Evolutionary conservation across 352 stramenopile genomes (phyloP).

Genomic region (Phytophthora constricta): DNA sequence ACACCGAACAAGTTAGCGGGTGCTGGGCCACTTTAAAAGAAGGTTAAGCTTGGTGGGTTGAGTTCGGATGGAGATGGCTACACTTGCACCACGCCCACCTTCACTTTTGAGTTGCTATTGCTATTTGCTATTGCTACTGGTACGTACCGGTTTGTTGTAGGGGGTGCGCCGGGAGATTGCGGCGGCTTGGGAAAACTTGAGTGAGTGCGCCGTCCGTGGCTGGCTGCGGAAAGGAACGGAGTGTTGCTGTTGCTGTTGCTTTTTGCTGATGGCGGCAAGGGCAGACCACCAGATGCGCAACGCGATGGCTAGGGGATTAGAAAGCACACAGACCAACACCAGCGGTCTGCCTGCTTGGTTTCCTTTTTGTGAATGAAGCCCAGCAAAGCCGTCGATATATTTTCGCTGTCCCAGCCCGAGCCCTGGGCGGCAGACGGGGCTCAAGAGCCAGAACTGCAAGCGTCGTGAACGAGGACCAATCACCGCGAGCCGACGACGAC

Average conservation of each 20-base stretch:
- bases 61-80: background rate
- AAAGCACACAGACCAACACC: too few relatives aligned
- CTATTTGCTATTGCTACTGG: too few relatives aligned
- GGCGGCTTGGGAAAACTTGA: background rate
- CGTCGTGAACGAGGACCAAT: slow-evolving; percentile 19
- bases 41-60: background rate
- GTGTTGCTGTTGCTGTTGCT: too few relatives aligned
- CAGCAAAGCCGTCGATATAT: slow-evolving; percentile 29
- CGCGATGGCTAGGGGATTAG: slow-evolving; percentile 33
- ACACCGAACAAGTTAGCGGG: slow-evolving; percentile 1
- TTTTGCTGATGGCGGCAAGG: too few relatives aligned
- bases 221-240: slow-evolving; percentile 20
- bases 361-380: slow-evolving; percentile 38
- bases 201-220: slow-evolving; percentile 1
- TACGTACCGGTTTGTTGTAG: slow-evolving; percentile 23
- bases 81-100: background rate
- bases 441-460: slow-evolving; percentile 37
- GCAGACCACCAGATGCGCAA: slow-evolving; percentile 17
- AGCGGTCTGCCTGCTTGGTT: slow-evolving; percentile 27
- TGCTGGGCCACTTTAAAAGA: too few relatives aligned
- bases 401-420: slow-evolving; percentile 20
- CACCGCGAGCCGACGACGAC: slow-evolving; percentile 3
- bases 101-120: background rate
- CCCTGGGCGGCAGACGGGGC: slow-evolving; percentile 19
- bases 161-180: background rate